phyloP scores from a whole-genome alignment of 768 basidiomycete genomes.

The Boletus rex-veris region DNA sequence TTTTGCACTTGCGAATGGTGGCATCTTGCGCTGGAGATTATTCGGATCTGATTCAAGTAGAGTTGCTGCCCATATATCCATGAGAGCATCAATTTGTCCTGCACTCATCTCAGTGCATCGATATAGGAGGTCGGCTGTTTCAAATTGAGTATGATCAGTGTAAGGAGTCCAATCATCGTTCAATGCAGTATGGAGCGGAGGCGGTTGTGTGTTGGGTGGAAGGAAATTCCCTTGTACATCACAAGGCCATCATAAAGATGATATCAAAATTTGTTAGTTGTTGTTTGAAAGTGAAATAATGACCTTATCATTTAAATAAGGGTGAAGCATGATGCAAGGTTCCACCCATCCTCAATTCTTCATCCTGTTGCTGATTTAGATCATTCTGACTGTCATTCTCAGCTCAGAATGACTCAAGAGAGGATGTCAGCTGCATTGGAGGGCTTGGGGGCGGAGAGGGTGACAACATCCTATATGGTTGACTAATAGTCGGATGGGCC shows the following conservation, averaged over 20 bases:
- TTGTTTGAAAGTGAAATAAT: too few relatives aligned
- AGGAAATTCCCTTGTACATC: neutral
- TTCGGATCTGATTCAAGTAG: neutral
- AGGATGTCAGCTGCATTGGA: too few relatives aligned
- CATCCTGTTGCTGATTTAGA: too few relatives aligned
- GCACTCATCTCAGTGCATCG: constrained; percentile 18
- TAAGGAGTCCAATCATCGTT: constrained; percentile 20
- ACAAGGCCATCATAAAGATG: neutral
- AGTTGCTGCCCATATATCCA: constrained; percentile 18
- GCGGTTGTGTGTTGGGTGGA: neutral
- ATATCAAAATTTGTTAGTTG: neutral
- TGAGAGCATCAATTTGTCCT: constrained; percentile 16
- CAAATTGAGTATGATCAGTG: constrained; percentile 13
- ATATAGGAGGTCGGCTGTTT: constrained; percentile 22
- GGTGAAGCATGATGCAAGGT: too few relatives aligned
- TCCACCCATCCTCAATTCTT: too few relatives aligned
- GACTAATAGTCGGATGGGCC: too few relatives aligned
- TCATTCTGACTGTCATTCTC: too few relatives aligned
- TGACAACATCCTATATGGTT: too few relatives aligned
- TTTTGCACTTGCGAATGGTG: neutral
- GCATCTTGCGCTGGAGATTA: neutral
- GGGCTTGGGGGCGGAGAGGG: too few relatives aligned
- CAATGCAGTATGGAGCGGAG: neutral
- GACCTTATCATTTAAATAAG: too few relatives aligned
- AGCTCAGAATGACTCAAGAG: too few relatives aligned